Evolutionary conservation across 805 yeast species (phyloP).

Genomic region (Candida suzukii): DNA sequence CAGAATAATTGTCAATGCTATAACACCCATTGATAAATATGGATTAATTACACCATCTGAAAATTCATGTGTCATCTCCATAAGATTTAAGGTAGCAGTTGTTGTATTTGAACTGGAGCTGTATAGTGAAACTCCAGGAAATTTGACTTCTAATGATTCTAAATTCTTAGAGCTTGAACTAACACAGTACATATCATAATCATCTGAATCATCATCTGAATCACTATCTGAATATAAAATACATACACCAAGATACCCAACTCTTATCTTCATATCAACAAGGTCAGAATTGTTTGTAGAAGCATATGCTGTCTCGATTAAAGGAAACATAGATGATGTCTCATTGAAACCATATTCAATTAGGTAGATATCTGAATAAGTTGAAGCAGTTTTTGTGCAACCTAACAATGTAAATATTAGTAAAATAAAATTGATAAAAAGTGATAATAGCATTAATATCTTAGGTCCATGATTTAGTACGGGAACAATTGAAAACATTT

Average conservation of each 20-base stretch:
- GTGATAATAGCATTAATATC: neutral
- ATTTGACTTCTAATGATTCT: conserved; percentile 6
- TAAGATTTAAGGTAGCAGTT: conserved; percentile 33
- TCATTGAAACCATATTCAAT: conserved; percentile 42
- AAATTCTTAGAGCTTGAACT: conserved; percentile 19
- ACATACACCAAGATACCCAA: conserved; percentile 56
- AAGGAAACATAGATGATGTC: conserved; percentile 34
- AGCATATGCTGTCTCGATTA: conserved; percentile 31
- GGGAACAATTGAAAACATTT: neutral
- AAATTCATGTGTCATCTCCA: conserved; percentile 39
- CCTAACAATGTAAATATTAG: conserved; percentile 52
- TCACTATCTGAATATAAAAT: conserved; percentile 27
- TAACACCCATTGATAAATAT: conserved; percentile 40
- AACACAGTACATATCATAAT: conserved; percentile 27
- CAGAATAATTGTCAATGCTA: conserved; percentile 35
- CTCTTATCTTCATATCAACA: conserved; percentile 35
- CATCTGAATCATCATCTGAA: conserved; percentile 26
- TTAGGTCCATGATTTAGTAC: neutral
- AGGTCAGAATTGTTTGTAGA: conserved; percentile 26
- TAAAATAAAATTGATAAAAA: conserved; percentile 40
- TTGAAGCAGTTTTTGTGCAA: conserved; percentile 32
- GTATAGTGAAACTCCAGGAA: conserved; percentile 30
- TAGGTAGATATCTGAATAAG: conserved; percentile 44
- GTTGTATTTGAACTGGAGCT: conserved; percentile 24
- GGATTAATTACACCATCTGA: conserved; percentile 45